phyloP scores from a whole-genome alignment of 371 early-diverging fungal genomes.

The Funneliformis caledonium region DNA sequence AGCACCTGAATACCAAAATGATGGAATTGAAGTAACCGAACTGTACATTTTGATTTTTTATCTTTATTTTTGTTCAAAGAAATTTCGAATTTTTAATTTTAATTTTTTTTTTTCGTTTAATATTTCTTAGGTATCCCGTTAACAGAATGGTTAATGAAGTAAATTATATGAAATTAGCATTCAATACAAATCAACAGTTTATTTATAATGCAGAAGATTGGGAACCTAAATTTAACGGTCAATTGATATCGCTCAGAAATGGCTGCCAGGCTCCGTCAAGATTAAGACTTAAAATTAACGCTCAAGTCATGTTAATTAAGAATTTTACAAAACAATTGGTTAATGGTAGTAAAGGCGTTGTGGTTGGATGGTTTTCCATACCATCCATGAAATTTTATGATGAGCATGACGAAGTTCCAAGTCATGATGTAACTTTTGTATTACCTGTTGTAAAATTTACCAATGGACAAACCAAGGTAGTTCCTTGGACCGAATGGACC shows the following conservation, averaged over 20 bases:
- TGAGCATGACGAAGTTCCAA: neutral
- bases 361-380: constrained; percentile 45
- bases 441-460: constrained; percentile 24
- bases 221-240: constrained; percentile 45
- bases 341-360: constrained; percentile 63
- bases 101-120: neutral
- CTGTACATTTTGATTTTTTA: constrained; percentile 46
- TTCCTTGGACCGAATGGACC: constrained; percentile 42
- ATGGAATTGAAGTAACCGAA: constrained; percentile 75
- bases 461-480: constrained; percentile 40
- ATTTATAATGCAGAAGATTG: constrained; percentile 48
- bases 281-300: constrained; percentile 69
- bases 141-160: constrained; percentile 72
- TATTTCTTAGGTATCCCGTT: constrained; percentile 55
- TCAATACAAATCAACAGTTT: constrained; percentile 53
- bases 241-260: constrained; percentile 47
- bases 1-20: constrained; percentile 51
- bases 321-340: constrained; percentile 70
- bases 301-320: constrained; percentile 89
- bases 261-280: constrained; percentile 55
- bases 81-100: neutral
- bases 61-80: neutral
- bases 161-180: constrained; percentile 60
- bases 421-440: neutral
- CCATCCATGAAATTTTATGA: constrained; percentile 34